Percentiles rank a stretch among this genome's conserved stretches.
Conservation (phyloP, 1,139 yeast genomes). For the Protomyces pachydermus region DNA sequence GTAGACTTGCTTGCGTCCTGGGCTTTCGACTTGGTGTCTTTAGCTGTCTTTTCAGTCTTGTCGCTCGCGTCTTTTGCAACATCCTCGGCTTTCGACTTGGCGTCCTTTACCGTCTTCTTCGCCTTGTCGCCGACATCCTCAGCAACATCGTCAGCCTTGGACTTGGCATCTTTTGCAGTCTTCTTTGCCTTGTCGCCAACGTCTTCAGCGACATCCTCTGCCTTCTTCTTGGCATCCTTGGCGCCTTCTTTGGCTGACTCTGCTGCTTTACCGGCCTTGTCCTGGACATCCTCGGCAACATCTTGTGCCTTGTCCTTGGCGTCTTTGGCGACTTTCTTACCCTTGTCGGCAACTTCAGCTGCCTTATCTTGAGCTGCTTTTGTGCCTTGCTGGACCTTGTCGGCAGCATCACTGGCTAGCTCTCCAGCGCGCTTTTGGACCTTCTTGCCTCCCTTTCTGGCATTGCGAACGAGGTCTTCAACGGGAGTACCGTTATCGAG, state of each 20-base stretch:
- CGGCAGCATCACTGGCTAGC: not conserved
- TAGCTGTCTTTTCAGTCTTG: not conserved
- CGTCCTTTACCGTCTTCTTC: not conserved
- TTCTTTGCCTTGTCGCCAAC: not conserved
- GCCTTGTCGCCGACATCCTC: not conserved
- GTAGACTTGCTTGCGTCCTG: not conserved
- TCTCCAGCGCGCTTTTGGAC: not conserved
- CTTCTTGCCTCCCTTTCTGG: not conserved
- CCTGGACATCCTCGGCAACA: not conserved
- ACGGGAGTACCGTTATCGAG: constrained; percentile 12
- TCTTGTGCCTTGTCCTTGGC: not conserved
- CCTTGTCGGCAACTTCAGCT: not conserved
- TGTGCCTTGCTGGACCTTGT: constrained; percentile 10
- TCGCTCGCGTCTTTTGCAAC: not conserved
- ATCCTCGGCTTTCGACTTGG: not conserved
- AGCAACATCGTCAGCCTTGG: constrained; percentile 1
- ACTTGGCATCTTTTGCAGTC: not conserved
- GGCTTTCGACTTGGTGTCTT: not conserved
- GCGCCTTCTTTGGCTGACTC: not conserved
- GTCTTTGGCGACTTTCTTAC: constrained; percentile 1
- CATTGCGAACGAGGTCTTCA: constrained; percentile 11
- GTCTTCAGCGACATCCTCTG: not conserved
- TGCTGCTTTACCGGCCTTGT: not conserved
- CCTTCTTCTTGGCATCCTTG: not conserved
- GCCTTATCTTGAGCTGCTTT: not conserved